Evolutionary conservation across 2,329 filamentous ascomycete species (phyloP).

Genomic region (Epichloe elymi): DNA sequence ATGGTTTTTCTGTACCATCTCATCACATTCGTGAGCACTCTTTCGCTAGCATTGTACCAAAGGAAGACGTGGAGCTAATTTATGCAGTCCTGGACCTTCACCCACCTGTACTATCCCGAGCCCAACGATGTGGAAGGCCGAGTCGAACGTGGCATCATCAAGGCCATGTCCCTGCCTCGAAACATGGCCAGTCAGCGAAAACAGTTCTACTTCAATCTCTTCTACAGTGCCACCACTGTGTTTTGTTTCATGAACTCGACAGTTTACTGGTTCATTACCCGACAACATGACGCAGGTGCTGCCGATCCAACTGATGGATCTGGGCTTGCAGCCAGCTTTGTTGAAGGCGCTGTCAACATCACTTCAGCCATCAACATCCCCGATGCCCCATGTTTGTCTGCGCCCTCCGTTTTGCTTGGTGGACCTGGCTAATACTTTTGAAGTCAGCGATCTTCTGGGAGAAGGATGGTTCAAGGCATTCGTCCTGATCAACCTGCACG

Average conservation of each 20-base stretch:
- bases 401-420: neutral
- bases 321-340: neutral
- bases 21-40: slow-evolving; percentile 28
- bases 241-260: slow-evolving; percentile 36
- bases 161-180: slow-evolving; percentile 31
- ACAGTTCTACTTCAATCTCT: slow-evolving; percentile 36
- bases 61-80: neutral
- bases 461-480: slow-evolving; percentile 34
- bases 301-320: neutral
- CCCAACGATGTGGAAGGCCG: slow-evolving; percentile 22
- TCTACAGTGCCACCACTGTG: slow-evolving; percentile 32
- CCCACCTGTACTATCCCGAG: slow-evolving; percentile 35
- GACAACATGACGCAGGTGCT: slow-evolving; percentile 14
- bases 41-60: neutral
- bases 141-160: slow-evolving; percentile 24
- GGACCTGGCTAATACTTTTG: slow-evolving; percentile 8
- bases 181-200: slow-evolving; percentile 27
- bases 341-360: neutral
- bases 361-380: slow-evolving; percentile 2
- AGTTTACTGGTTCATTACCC: slow-evolving; percentile 34
- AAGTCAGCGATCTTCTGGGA: slow-evolving; percentile 35
- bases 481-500: slow-evolving; percentile 32
- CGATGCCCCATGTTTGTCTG: slow-evolving; percentile 13
- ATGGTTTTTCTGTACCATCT: slow-evolving; percentile 33
- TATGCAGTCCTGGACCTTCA: slow-evolving; percentile 35